phyloP scores from a whole-genome alignment of 495 filamentous ascomycete genomes.

The Parathielavia hyrcaniae region DNA sequence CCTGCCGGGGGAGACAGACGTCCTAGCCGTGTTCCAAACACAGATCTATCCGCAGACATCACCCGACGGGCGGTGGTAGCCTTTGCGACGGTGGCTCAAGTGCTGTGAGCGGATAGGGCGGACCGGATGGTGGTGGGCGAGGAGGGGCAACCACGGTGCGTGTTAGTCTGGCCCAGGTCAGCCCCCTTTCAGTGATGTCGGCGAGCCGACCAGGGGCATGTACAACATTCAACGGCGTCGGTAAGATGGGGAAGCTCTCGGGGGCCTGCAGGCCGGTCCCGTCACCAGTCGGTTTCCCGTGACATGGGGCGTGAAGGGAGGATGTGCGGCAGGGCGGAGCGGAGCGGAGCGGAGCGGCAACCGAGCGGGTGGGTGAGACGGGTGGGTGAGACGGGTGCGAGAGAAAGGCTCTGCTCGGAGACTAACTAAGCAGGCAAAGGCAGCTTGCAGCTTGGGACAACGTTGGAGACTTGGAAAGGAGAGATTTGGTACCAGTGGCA shows the following conservation, averaged over 20 bases:
- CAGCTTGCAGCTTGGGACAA: not conserved
- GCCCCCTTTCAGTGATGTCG: constrained; percentile 40
- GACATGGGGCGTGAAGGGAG: constrained; percentile 11
- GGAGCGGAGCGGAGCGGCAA: constrained; percentile 12
- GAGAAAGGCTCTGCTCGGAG: constrained; percentile 17
- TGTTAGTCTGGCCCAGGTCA: constrained; percentile 27
- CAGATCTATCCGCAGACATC: constrained; percentile 27
- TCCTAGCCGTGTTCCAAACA: constrained; percentile 27
- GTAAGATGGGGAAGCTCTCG: constrained; percentile 37
- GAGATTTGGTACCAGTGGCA: constrained; percentile 45
- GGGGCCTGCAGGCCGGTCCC: constrained; percentile 38
- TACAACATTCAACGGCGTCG: constrained; percentile 42
- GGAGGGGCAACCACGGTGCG: constrained; percentile 17
- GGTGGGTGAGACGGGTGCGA: constrained; percentile 9
- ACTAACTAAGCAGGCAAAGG: not conserved
- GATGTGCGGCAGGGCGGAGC: constrained; percentile 6
- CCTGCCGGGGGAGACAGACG: constrained; percentile 24
- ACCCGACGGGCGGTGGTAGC: constrained; percentile 25
- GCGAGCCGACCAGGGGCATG: constrained; percentile 37
- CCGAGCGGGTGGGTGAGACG: constrained; percentile 17
- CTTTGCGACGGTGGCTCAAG: constrained; percentile 4
- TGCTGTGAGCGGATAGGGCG: constrained; percentile 8
- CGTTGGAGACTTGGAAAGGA: constrained; percentile 24
- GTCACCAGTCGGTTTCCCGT: constrained; percentile 18
- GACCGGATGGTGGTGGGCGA: constrained; percentile 13